Evolutionary conservation across 2,329 filamentous ascomycete genomes (phyloP), one percentile per base, ranked within the genome.

Genomic region (Colletotrichum trifolii): DNA sequence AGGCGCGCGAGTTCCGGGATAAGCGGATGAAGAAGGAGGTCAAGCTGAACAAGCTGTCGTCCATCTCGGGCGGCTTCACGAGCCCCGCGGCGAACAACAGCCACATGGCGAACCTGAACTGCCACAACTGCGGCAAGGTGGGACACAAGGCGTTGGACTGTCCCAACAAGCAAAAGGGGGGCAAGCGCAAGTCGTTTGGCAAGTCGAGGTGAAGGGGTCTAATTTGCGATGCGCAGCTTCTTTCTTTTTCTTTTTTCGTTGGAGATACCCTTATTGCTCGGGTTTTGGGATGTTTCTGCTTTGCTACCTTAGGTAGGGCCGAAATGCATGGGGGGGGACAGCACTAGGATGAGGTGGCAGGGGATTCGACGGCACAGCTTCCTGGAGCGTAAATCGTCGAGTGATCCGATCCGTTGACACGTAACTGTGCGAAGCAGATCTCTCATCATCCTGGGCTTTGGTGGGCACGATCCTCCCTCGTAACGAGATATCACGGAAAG

Each of bases 1-100:
- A 82, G 68, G 76, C 79, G 11, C 77, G 79, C 68, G 81, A 87
- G 68, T 75, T 89, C 15, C 84, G 86, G 8, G 85, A 87, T 46
- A 83, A 85, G 72, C 81, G 88, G 48, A 84, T 86, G 71, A 88
- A 88, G 74, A 90, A 89, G 74, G 87, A 90, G 60, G 82, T 92
- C 55, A 89, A 89, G 66, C 77, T 93, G 60, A 90, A 90, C 71
- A 82, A 82, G 33, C 73, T 89, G 60, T 84, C 82, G 5, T 89
- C 87, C 1, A 87, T 92, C 50, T 91, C 89, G 66, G 55, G 55
- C 25, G 42, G 64, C 45, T 52, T 64, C 25, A 56, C 55, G 42
- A 43, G 38, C 36, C 38, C 54, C 56, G 71, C 36, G 70, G 69
- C 62, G 40, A 52, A 39, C 34, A 65, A 56, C 38, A 47, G 58